Evolutionary conservation across 108 stramenopile species (phyloP), one percentile per base, ranked within the genome.

Genomic region (Cyclotella distinguenda): DNA sequence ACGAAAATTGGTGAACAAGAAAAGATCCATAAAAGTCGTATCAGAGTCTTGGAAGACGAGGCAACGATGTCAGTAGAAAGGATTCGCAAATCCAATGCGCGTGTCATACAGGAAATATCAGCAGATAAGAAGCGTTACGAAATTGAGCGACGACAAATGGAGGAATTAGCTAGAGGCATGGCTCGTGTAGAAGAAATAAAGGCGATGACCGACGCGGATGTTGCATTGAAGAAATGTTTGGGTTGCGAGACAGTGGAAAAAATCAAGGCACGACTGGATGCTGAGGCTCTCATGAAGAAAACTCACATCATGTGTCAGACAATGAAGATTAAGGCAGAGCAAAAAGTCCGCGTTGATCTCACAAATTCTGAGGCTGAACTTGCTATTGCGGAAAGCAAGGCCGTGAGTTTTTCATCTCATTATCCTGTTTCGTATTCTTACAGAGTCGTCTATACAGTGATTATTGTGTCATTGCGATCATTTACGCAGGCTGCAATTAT

Each of bases 61-160:
- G 79, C 82, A 9, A 65, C 69, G 16, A 49, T 76, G 57, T 72
- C 79, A 23, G 64, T 82, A 48, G 78, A 78, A 31, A 68, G 55
- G 12, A 65, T 80, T 39, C 34, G 82, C 11, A 78, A 66, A 22
- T 63, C 62, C 6, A 82, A 82, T 67, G 63, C 55, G 57, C 78
- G 82, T 21, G 65, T 56, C 63, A 27, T 82, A 15, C 78, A 80
- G 65, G 79, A 82, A 49, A 78, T 82, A 15, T 40, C 53, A 42
- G 82, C 78, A 31, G 70, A 82, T 55, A 72, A 40, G 56, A 75
- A 80, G 44, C 69, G 78, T 0, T 80, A 72, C 46, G 78, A 76
- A 31, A 82, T 82, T 42, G 82, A 82, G 42, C 63, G 74, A 42
- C 67, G 69, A 36, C 74, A 80, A 51, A 80, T 77, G 74, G 78